Evolutionary conservation across 495 filamentous ascomycete genomes (phyloP).

Genomic region (Darksidea phi): DNA sequence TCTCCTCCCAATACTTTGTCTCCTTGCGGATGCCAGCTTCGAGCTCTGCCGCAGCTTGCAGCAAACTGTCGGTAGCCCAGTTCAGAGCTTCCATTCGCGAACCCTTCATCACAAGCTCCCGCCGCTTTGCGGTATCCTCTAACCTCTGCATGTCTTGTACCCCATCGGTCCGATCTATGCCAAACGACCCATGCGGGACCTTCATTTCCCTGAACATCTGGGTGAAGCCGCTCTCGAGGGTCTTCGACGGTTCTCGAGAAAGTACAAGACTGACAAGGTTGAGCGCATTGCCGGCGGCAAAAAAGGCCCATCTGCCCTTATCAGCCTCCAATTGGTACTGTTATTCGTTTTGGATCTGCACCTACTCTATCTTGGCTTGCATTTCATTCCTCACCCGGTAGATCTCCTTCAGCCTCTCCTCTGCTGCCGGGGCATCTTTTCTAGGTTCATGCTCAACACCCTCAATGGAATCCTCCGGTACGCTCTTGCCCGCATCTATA

Average conservation of each 20-base stretch:
- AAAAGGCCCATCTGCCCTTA: slow-evolving; percentile 51
- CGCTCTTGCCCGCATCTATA: slow-evolving; percentile 57
- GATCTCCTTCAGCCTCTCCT: slow-evolving; percentile 49
- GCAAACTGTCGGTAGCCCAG: slow-evolving; percentile 67
- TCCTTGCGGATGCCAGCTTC: slow-evolving; percentile 75
- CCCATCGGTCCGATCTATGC: slow-evolving; percentile 62
- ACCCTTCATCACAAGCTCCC: slow-evolving; percentile 64
- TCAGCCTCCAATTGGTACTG: background rate
- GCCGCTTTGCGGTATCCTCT: slow-evolving; percentile 50
- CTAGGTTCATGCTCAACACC: slow-evolving; percentile 56
- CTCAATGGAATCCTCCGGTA: slow-evolving; percentile 35
- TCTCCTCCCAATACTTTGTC: slow-evolving; percentile 82
- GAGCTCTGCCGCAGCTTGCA: slow-evolving; percentile 69
- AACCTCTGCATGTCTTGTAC: slow-evolving; percentile 43
- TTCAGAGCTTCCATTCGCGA: slow-evolving; percentile 77
- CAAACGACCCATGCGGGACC: slow-evolving; percentile 72
- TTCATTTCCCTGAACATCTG: slow-evolving; percentile 54
- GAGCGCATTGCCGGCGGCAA: slow-evolving; percentile 65
- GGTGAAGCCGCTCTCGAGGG: slow-evolving; percentile 68
- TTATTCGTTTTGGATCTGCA: background rate
- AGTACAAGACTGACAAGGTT: slow-evolving; percentile 84
- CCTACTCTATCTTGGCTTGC: slow-evolving; percentile 10
- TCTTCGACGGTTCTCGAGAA: slow-evolving; percentile 69
- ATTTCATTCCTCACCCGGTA: slow-evolving; percentile 42
- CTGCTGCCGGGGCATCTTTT: slow-evolving; percentile 42